Evolutionary conservation across 2,329 filamentous ascomycete genomes (phyloP).

Genomic region (Rosellinia necatrix): DNA sequence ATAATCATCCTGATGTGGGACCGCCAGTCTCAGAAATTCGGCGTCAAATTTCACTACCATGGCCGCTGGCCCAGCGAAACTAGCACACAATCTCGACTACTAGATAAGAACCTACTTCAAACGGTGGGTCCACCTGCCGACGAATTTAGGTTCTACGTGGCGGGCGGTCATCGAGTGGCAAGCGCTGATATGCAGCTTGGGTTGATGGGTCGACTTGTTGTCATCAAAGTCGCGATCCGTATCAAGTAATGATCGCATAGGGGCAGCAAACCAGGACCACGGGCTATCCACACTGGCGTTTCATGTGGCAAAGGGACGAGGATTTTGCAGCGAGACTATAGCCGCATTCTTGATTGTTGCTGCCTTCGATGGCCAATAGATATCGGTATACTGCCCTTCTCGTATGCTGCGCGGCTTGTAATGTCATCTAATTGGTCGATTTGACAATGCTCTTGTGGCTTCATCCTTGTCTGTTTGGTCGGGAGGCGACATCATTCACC

Average conservation of each 20-base stretch:
- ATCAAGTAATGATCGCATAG: background rate
- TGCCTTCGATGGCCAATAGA: background rate
- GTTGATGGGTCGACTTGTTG: constrained; percentile 3
- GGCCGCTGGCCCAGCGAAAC: background rate
- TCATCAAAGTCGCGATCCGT: constrained; percentile 15
- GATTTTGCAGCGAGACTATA: background rate
- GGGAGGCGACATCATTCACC: background rate
- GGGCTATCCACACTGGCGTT: background rate
- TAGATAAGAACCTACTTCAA: background rate
- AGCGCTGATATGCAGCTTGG: constrained; percentile 15
- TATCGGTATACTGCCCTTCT: background rate
- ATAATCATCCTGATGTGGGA: constrained; percentile 1
- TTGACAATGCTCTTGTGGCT: background rate
- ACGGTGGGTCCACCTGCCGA: background rate
- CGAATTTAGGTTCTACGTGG: background rate
- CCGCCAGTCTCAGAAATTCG: background rate
- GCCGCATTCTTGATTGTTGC: background rate
- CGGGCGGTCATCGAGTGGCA: background rate
- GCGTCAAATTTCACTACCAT: background rate
- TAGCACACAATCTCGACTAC: background rate
- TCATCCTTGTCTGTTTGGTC: background rate
- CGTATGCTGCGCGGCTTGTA: background rate
- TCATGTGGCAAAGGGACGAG: background rate
- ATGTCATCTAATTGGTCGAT: background rate
- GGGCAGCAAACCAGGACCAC: background rate